Evolutionary conservation across 2,329 filamentous ascomycete species (phyloP).

Genomic region (Sporothrix dimorphospora): DNA sequence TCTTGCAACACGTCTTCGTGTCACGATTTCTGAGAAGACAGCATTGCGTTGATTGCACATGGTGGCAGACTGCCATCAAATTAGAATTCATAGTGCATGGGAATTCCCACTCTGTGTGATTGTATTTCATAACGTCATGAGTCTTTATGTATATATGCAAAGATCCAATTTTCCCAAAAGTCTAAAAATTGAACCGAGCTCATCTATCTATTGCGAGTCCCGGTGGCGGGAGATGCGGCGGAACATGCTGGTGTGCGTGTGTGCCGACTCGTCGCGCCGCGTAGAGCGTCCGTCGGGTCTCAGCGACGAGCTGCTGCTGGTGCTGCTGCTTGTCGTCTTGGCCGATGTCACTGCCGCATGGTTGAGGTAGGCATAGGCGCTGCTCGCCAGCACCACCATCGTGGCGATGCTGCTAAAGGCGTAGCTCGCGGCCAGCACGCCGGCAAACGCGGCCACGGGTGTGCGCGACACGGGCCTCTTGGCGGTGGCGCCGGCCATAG

Average conservation of each 20-base stretch:
- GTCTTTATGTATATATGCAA: background rate
- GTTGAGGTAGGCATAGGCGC: constrained; percentile 12
- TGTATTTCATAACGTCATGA: constrained; percentile 6
- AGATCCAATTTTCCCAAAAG: background rate
- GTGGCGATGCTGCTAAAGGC: constrained; percentile 12
- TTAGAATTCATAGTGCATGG: too few species aligned
- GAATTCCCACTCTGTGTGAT: background rate
- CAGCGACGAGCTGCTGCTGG: background rate
- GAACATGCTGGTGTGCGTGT: constrained; percentile 16
- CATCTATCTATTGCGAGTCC: background rate
- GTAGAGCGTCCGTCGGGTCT: background rate
- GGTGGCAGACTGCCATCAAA: background rate
- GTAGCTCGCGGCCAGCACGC: constrained; percentile 20
- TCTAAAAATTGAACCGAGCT: background rate
- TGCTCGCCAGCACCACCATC: constrained; percentile 24
- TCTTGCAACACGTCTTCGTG: background rate
- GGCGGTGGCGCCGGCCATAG: background rate
- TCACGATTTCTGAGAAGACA: background rate
- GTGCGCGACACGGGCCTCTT: background rate
- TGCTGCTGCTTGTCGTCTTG: background rate
- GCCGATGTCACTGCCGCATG: background rate
- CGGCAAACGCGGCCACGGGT: constrained; percentile 13
- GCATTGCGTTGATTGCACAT: background rate
- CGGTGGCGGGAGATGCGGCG: constrained; percentile 16
- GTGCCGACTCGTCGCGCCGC: background rate